phyloP scores from a whole-genome alignment of 352 stramenopile genomes.

The Globisporangium cylindrosporum region DNA sequence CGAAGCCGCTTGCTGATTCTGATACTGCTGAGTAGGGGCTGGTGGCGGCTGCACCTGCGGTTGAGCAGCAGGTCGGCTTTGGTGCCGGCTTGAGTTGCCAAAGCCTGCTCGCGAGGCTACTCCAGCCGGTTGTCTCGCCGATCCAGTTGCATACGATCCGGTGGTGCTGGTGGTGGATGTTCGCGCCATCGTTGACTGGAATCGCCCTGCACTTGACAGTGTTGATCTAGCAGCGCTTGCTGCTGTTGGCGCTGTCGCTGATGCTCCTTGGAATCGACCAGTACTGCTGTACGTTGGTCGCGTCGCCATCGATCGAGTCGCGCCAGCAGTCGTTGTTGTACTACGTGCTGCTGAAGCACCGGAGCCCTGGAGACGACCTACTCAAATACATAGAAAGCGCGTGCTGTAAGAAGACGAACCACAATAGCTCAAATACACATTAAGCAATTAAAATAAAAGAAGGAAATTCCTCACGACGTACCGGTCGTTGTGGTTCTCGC shows the following conservation, averaged over 20 bases:
- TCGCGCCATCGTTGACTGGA: not conserved
- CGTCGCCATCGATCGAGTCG: not conserved
- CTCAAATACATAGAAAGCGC: not conserved
- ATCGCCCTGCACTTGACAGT: not conserved
- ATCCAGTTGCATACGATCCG: not conserved
- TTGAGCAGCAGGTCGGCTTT: constrained; percentile 5
- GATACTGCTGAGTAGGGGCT: constrained; percentile 25
- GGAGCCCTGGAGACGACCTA: constrained; percentile 14
- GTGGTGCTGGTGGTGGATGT: not conserved
- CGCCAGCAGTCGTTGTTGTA: not conserved
- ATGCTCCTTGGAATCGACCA: constrained; percentile 2
- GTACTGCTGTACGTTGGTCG: constrained; percentile 1
- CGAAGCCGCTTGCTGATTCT: constrained; percentile 24
- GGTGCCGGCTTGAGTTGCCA: constrained; percentile 4
- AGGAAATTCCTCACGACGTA: not conserved
- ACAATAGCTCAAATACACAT: not conserved
- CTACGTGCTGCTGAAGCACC: not conserved
- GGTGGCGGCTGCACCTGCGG: constrained; percentile 15
- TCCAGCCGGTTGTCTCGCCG: not conserved
- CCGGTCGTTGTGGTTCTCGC: constrained; percentile 1
- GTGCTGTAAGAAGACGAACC: not conserved
- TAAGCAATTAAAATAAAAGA: not conserved
- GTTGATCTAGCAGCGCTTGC: constrained; percentile 1
- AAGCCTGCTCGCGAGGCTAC: not conserved
- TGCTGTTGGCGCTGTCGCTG: not conserved